phyloP scores from a whole-genome alignment of 768 basidiomycete species.

The Naganishia onofrii region DNA sequence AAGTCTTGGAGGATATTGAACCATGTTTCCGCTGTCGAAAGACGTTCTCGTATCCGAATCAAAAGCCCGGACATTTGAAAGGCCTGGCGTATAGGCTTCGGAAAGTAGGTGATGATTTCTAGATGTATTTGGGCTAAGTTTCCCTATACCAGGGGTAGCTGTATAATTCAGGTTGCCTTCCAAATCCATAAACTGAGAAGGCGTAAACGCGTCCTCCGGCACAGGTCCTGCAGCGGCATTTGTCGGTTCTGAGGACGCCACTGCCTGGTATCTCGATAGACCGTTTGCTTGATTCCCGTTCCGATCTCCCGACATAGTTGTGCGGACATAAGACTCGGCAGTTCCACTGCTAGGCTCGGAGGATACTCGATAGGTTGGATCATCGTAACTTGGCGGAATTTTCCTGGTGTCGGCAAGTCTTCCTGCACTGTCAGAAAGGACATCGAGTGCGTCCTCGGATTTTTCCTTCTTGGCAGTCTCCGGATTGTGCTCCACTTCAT shows the following conservation, averaged over 20 bases:
- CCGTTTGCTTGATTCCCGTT: neutral
- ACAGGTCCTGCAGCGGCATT: neutral
- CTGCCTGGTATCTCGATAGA: neutral
- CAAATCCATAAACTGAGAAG: conserved; percentile 16
- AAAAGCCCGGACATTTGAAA: neutral
- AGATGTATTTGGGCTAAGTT: neutral
- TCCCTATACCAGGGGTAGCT: neutral
- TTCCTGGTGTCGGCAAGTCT: neutral
- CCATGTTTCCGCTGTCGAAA: neutral
- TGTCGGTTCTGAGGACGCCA: too few species aligned
- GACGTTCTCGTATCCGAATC: neutral
- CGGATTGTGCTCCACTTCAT: neutral
- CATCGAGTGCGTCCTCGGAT: neutral
- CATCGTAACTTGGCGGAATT: neutral
- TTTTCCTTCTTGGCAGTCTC: neutral
- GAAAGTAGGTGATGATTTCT: neutral
- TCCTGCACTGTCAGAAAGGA: neutral
- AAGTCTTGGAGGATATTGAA: neutral
- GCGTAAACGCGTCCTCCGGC: conserved; percentile 12
- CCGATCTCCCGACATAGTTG: neutral
- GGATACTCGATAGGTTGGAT: neutral
- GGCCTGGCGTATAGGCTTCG: neutral
- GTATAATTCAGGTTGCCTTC: neutral
- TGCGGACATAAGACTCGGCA: neutral
- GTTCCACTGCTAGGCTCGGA: neutral